Evolutionary conservation across 306 rosid species (phyloP), one percentile per base, ranked within the genome.

Genomic region (Fragaria iinumae): DNA sequence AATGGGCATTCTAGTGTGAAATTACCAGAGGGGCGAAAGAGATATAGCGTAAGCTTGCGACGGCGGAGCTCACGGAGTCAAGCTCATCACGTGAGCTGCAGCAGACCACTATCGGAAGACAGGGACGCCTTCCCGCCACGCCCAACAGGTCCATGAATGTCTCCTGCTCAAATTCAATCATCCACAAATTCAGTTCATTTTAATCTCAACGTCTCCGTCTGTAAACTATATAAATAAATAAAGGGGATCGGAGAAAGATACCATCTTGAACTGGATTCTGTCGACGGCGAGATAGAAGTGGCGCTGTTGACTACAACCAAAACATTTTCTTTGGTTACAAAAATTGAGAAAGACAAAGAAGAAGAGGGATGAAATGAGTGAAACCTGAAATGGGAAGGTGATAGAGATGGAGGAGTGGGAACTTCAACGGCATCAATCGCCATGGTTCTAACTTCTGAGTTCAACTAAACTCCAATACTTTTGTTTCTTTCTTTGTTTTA

Each of bases 81-180:
- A 93, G 93, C 74, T 91, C 97, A 78, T 93, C 98, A 52, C 93
- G 93, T 47, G 90, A 88, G 82, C 96, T 93, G 80, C 98, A 91
- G 52, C 93, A 87, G 57, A 93, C 86, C 17, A 87, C 90, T 73
- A 90, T 87, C 0, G 97, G 99, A 21, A 95, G 80, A 67, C 82
- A 79, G 10, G 89, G 80, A 45, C 97, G 92, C 32, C 86, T 86
- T 44, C 96, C 93, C 53, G 86, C 97, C 83, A 89, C 83, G 60
- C 86, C 93, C 69, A 95, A 78, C 43, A 92, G 83, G 52, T 91
- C 93, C 81, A 89, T 76, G 80, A 92, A 72, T 47, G 97, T 93
- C 84, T 85, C 90, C 98, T 93, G 89, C 77, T 23, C 74, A 11
- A 74, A 34, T 47, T 29, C 45, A 60, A 23, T 38, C 57, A 23